Evolutionary conservation across 1,284 basidiomycete genomes (phyloP).

Genomic region (Tranzscheliella williamsii): DNA sequence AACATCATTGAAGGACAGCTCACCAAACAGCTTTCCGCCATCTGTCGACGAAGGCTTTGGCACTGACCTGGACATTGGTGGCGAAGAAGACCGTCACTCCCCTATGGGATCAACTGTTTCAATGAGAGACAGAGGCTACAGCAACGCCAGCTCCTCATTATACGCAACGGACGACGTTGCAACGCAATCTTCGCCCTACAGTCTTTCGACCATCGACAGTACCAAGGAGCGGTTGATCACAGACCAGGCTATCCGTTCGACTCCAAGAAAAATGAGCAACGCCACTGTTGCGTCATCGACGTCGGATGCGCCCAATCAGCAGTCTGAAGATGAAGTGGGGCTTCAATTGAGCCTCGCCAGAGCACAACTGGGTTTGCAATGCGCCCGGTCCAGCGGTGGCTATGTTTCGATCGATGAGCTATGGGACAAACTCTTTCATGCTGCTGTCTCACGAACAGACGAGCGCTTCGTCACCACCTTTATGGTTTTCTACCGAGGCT

Average conservation of each 20-base stretch:
- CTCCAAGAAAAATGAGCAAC: conserved; percentile 42
- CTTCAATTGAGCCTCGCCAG: conserved; percentile 37
- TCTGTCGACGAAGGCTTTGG: neutral
- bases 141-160: conserved; percentile 16
- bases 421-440: conserved; percentile 55
- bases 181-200: neutral
- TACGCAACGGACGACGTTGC: neutral
- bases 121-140: conserved; percentile 10
- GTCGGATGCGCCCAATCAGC: conserved; percentile 21
- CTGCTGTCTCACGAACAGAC: conserved; percentile 49
- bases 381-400: conserved; percentile 42
- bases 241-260: conserved; percentile 1
- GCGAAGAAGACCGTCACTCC: neutral
- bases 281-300: conserved; percentile 29
- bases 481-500: conserved; percentile 55
- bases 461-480: conserved; percentile 49
- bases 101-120: conserved; percentile 2
- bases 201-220: neutral
- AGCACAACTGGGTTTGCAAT: conserved; percentile 44
- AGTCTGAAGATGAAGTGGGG: conserved; percentile 33
- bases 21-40: neutral
- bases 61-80: neutral
- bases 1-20: neutral
- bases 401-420: conserved; percentile 54
- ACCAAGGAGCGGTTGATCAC: neutral